Conservation (phyloP, 2,329 filamentous ascomycete genomes). For the Dothistroma pini region DNA sequence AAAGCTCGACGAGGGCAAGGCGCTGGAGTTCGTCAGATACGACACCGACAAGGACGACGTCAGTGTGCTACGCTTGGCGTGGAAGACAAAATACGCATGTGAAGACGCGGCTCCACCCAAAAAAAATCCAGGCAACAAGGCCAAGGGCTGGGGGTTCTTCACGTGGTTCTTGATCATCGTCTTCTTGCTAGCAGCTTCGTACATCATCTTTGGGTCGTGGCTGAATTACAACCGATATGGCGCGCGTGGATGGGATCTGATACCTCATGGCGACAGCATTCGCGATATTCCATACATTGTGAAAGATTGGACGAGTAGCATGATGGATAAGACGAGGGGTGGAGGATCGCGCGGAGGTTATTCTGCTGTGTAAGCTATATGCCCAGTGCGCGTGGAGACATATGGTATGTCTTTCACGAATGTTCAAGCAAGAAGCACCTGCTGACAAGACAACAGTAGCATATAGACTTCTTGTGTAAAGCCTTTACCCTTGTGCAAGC, state of each 20-base stretch:
- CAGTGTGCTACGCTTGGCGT: constrained; percentile 70
- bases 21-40: constrained; percentile 75
- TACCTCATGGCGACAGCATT: constrained; percentile 89
- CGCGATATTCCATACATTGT: constrained; percentile 88
- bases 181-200: constrained; percentile 80
- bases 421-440: neutral
- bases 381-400: neutral
- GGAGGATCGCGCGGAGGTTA: constrained; percentile 63
- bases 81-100: constrained; percentile 86
- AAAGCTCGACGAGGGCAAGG: constrained; percentile 53
- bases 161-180: constrained; percentile 91
- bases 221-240: constrained; percentile 98
- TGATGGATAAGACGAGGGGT: constrained; percentile 80
- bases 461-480: constrained; percentile 6
- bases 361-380: constrained; percentile 67
- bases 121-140: constrained; percentile 42
- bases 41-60: constrained; percentile 53
- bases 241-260: constrained; percentile 87
- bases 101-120: constrained; percentile 52
- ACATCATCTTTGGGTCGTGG: constrained; percentile 98
- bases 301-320: constrained; percentile 78
- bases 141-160: constrained; percentile 84
- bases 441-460: neutral
- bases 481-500: neutral
- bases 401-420: constrained; percentile 6